A percentile compares a stretch with the other conserved stretches of the same genome.
phyloP scores from a whole-genome alignment of 495 filamentous ascomycete species.

The Staphylotrichum tortipilum region DNA sequence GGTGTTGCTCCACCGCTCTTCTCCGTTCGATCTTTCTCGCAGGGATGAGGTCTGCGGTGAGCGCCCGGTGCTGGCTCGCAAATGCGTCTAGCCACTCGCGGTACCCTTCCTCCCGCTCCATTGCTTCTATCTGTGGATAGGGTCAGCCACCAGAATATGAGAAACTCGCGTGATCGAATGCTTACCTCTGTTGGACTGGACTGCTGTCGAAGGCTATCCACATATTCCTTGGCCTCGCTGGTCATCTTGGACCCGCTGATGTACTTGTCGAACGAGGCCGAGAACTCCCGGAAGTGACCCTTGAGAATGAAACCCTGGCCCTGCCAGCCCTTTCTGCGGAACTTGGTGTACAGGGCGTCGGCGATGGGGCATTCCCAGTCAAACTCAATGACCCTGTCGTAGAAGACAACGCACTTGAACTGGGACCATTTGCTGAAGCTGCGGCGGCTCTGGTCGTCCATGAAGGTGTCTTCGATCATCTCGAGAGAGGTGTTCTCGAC shows the following conservation, averaged over 20 bases:
- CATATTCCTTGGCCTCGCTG: constrained; percentile 32
- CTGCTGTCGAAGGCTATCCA: constrained; percentile 31
- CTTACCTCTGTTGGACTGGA: constrained; percentile 26
- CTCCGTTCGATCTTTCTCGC: constrained; percentile 31
- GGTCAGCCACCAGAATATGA: constrained; percentile 1
- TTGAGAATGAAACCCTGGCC: constrained; percentile 42
- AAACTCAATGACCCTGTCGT: constrained; percentile 37
- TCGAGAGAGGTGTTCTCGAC: constrained; percentile 34
- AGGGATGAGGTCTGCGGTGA: constrained; percentile 26
- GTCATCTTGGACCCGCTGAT: constrained; percentile 35
- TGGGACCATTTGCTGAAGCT: constrained; percentile 38
- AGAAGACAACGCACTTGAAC: constrained; percentile 40
- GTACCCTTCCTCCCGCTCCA: constrained; percentile 22
- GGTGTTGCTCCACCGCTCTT: constrained; percentile 29
- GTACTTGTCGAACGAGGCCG: constrained; percentile 36
- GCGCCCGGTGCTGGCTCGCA: constrained; percentile 29
- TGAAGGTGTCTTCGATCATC: constrained; percentile 41
- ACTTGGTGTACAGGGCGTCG: constrained; percentile 31
- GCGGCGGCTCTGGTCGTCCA: constrained; percentile 35
- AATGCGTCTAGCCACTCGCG: constrained; percentile 31
- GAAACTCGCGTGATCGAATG: background rate
- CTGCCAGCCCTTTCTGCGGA: constrained; percentile 34
- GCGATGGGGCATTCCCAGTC: constrained; percentile 40
- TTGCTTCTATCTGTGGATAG: constrained; percentile 24
- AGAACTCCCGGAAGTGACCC: constrained; percentile 42